phyloP scores from a whole-genome alignment of 1,284 basidiomycete genomes.

The Tilletia walkeri region DNA sequence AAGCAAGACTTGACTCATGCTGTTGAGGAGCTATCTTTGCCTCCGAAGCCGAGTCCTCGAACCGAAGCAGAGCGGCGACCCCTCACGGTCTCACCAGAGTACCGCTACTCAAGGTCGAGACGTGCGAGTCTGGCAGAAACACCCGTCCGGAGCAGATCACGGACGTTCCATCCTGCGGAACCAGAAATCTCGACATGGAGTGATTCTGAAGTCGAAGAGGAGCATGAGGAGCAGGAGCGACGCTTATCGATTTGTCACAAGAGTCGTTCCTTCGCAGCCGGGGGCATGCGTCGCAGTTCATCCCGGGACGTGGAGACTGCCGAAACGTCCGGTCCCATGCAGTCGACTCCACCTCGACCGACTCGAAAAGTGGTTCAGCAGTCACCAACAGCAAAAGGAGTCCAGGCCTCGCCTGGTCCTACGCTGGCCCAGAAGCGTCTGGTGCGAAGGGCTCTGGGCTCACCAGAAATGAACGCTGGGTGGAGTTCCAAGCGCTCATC shows the following conservation, averaged over 20 bases:
- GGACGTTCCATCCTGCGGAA: no score
- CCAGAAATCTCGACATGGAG: slow-evolving; percentile 11
- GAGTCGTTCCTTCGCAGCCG: no score
- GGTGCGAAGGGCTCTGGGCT: slow-evolving; percentile 1
- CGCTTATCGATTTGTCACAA: background rate
- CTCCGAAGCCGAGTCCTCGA: no score
- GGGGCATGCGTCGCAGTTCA: no score
- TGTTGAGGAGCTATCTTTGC: no score
- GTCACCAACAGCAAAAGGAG: background rate
- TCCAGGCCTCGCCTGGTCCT: background rate
- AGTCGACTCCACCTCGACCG: slow-evolving; percentile 11
- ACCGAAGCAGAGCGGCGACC: no score
- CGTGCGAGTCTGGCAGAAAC: background rate
- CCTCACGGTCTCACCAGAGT: no score
- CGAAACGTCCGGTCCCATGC: background rate
- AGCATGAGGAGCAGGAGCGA: background rate
- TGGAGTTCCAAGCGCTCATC: background rate
- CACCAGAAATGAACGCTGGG: slow-evolving; percentile 4
- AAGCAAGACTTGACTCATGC: no score
- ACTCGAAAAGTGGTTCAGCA: background rate
- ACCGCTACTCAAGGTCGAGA: no score
- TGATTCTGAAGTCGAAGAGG: background rate
- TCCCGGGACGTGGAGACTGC: no score
- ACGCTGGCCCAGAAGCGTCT: slow-evolving; percentile 1
- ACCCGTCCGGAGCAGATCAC: background rate